Evolutionary conservation across 2,329 filamentous ascomycete genomes (phyloP).

Genomic region (Sporothrix pseudoabietina): DNA sequence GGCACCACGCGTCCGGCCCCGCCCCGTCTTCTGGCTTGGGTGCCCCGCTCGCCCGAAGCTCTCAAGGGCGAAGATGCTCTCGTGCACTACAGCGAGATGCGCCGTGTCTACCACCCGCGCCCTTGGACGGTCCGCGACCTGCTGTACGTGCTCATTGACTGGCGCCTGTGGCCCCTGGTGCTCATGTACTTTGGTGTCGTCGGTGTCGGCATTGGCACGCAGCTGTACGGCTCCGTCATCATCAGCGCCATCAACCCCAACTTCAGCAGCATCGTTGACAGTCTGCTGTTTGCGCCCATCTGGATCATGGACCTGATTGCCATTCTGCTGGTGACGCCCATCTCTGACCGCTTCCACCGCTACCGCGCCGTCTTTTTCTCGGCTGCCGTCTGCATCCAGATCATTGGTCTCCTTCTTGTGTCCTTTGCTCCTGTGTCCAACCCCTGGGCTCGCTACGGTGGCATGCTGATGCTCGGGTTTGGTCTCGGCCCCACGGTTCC

Average conservation of each 20-base stretch:
- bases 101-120: slow-evolving; percentile 73
- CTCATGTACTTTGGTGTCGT: slow-evolving; percentile 96
- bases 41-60: slow-evolving; percentile 70
- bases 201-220: slow-evolving; percentile 86
- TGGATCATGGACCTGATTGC: slow-evolving; percentile 94
- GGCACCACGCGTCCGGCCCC: slow-evolving; percentile 58
- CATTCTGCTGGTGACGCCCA: slow-evolving; percentile 80
- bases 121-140: slow-evolving; percentile 75
- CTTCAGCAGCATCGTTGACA: slow-evolving; percentile 74
- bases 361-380: slow-evolving; percentile 81
- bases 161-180: slow-evolving; percentile 82
- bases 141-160: slow-evolving; percentile 71
- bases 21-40: slow-evolving; percentile 59
- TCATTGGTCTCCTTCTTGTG: slow-evolving; percentile 75
- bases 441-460: slow-evolving; percentile 83
- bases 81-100: slow-evolving; percentile 81
- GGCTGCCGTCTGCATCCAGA: slow-evolving; percentile 73
- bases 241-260: slow-evolving; percentile 75
- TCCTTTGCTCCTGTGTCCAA: slow-evolving; percentile 68
- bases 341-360: slow-evolving; percentile 84
- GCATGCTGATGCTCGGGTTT: slow-evolving; percentile 86
- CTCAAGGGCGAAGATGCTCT: slow-evolving; percentile 75
- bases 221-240: slow-evolving; percentile 85
- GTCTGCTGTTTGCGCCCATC: slow-evolving; percentile 84
- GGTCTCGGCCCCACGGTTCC: slow-evolving; percentile 88